These are phyloP conservation scores for Nitzschia sp. DNA, from an alignment of 108 stramenopile species.

Conservation along the genomic window DNA sequence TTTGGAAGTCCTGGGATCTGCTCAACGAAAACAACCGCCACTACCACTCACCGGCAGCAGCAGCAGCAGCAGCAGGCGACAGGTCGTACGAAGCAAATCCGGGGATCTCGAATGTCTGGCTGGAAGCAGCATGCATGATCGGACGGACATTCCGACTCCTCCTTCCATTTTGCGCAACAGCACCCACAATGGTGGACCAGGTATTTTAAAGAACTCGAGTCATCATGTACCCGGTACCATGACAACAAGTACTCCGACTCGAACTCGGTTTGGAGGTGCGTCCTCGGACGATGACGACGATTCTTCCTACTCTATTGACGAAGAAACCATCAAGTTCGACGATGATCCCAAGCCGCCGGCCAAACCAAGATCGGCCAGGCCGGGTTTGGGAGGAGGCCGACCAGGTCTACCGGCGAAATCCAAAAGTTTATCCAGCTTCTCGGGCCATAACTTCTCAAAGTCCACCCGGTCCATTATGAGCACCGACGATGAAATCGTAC, in stretches of 20 bases:
- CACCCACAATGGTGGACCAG: background rate
- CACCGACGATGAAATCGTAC: background rate
- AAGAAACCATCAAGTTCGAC: background rate
- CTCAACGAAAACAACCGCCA: no score
- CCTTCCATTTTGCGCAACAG: constrained; percentile 6
- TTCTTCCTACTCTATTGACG: constrained; percentile 7
- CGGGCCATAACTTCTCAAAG: background rate
- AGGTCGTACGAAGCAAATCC: background rate
- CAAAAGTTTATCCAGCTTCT: background rate
- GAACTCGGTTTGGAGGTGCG: background rate
- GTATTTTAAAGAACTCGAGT: constrained; percentile 1
- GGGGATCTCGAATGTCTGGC: background rate
- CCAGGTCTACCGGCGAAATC: constrained; percentile 3
- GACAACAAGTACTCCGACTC: background rate
- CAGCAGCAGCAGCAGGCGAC: background rate
- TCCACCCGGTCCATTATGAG: background rate
- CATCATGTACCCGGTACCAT: background rate
- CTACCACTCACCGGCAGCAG: no score
- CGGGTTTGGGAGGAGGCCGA: background rate
- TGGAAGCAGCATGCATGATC: background rate
- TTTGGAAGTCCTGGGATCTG: background rate
- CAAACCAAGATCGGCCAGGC: background rate
- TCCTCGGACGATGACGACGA: background rate
- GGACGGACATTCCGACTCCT: background rate
- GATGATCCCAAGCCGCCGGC: background rate